phyloP scores from a whole-genome alignment of 1,284 basidiomycete species.

The Boletus mariae region DNA sequence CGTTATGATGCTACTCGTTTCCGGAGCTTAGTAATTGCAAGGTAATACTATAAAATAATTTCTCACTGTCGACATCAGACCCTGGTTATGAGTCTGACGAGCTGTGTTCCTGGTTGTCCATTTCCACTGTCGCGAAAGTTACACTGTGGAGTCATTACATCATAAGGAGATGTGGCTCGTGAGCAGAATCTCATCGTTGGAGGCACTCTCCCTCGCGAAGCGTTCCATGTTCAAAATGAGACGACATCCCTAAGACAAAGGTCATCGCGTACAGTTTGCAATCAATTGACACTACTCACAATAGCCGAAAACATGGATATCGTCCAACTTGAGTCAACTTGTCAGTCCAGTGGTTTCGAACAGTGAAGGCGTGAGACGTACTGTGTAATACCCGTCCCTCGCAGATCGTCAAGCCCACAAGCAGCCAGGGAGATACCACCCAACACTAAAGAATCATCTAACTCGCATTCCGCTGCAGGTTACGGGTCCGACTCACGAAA shows the following conservation, averaged over 20 bases:
- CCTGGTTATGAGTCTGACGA: background rate
- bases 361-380: background rate
- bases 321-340: conserved; percentile 9
- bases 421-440: background rate
- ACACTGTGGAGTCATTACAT: background rate
- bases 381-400: conserved; percentile 4
- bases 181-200: conserved; percentile 10
- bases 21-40: background rate
- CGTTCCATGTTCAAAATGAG: conserved; percentile 18
- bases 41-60: background rate
- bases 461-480: background rate
- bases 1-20: background rate
- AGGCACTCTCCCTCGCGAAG: conserved; percentile 7
- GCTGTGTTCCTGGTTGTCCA: background rate
- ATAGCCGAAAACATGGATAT: conserved; percentile 10
- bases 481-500: conserved; percentile 14
- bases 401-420: conserved; percentile 7
- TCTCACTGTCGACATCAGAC: background rate
- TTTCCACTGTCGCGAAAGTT: background rate
- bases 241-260: conserved; percentile 14
- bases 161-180: conserved; percentile 15
- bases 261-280: background rate
- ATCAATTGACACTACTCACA: conserved; percentile 8
- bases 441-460: conserved; percentile 5
- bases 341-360: background rate